A percentile compares a stretch with the other conserved stretches of the same genome.
Conservation (phyloP, 2,329 filamentous ascomycete species). For the Xylariaceae sp. region DNA sequence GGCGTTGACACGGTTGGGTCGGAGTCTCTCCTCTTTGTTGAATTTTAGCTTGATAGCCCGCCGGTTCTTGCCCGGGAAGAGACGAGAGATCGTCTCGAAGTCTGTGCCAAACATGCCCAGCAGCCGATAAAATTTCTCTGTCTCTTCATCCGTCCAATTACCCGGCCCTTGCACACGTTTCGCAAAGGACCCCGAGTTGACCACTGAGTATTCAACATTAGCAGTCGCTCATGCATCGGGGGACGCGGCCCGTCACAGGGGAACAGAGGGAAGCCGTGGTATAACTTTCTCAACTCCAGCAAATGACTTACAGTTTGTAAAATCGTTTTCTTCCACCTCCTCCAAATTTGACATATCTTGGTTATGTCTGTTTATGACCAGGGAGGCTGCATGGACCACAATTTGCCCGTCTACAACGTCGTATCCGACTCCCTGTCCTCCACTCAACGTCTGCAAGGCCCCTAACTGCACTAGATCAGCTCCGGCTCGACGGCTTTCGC, state of each 20-base stretch:
- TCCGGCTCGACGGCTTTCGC: conserved; percentile 17
- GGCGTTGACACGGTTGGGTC: conserved; percentile 57
- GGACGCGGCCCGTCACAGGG: too few relatives aligned
- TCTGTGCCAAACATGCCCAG: conserved; percentile 75
- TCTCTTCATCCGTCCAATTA: conserved; percentile 66
- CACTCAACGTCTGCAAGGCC: conserved; percentile 24
- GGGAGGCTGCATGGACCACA: conserved; percentile 62
- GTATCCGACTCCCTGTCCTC: conserved; percentile 30
- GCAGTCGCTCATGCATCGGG: neutral
- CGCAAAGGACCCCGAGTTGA: conserved; percentile 64
- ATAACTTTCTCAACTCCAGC: too few relatives aligned
- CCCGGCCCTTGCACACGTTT: conserved; percentile 57
- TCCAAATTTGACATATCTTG: conserved; percentile 46
- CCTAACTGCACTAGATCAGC: conserved; percentile 18
- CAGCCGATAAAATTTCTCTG: conserved; percentile 69
- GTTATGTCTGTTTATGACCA: conserved; percentile 62
- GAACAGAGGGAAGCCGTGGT: too few relatives aligned
- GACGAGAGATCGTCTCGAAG: conserved; percentile 71
- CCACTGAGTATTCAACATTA: conserved; percentile 9
- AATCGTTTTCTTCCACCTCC: conserved; percentile 71
- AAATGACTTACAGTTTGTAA: conserved; percentile 48
- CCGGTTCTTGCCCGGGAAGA: conserved; percentile 68
- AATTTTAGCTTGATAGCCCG: conserved; percentile 78
- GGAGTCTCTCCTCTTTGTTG: conserved; percentile 67
- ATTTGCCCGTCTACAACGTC: conserved; percentile 68